phyloP scores from a whole-genome alignment of 345 rosid genomes.

The Citrus hindsii region DNA sequence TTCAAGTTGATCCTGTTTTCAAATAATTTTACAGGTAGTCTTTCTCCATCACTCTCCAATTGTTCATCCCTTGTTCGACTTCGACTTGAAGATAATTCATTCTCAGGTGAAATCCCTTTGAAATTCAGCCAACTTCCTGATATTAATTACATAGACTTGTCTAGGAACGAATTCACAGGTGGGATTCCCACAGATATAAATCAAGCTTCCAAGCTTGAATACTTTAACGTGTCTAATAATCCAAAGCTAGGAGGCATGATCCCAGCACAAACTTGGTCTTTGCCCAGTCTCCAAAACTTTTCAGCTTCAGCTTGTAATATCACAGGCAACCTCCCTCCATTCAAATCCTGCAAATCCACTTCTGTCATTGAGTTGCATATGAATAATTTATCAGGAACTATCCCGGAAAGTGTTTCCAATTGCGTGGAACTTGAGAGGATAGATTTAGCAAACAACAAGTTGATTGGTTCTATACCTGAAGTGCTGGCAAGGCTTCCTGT shows the following conservation, averaged over 20 bases:
- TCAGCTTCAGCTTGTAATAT: conserved; percentile 71
- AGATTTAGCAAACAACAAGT: conserved; percentile 52
- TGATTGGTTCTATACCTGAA: conserved; percentile 57
- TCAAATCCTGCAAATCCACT: conserved; percentile 56
- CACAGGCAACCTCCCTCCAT: conserved; percentile 58
- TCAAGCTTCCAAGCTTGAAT: conserved; percentile 62
- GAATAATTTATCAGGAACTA: conserved; percentile 52
- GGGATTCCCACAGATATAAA: conserved; percentile 61
- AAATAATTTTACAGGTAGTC: conserved; percentile 59
- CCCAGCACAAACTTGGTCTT: conserved; percentile 59
- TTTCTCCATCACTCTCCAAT: conserved; percentile 62
- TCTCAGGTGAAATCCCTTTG: conserved; percentile 75
- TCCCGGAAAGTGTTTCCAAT: conserved; percentile 51
- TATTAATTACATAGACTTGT: conserved; percentile 73
- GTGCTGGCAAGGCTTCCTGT: conserved; percentile 51
- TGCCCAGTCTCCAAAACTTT: conserved; percentile 67
- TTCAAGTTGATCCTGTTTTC: conserved; percentile 78
- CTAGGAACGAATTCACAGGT: conserved; percentile 69
- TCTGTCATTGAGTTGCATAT: conserved; percentile 57
- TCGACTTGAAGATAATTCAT: conserved; percentile 79
- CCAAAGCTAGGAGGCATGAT: conserved; percentile 60
- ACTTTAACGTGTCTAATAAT: conserved; percentile 73
- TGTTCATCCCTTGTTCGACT: conserved; percentile 85
- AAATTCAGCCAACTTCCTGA: conserved; percentile 55
- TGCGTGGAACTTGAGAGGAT: conserved; percentile 53